A percentile compares a stretch with the other conserved stretches of the same genome.
Conservation (phyloP, 208 protist genomes). For the Leishmania braziliensis region DNA sequence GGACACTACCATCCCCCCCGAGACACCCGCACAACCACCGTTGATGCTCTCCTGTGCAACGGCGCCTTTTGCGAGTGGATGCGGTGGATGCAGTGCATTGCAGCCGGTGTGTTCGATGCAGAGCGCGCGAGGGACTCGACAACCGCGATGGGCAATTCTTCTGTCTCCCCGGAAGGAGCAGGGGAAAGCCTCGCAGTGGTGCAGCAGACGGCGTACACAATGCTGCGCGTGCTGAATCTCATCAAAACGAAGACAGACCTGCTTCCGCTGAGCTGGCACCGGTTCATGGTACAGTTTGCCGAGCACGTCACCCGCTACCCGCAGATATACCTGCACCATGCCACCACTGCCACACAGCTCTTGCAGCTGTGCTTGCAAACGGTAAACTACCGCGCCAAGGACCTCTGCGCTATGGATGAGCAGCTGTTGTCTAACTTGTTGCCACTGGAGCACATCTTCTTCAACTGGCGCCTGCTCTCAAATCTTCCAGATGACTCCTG, state of each 20-base stretch:
- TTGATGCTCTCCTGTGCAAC: conserved; percentile 49
- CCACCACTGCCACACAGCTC: conserved; percentile 21
- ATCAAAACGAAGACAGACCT: conserved; percentile 39
- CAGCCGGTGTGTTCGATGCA: conserved; percentile 3
- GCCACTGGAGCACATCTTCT: conserved; percentile 56
- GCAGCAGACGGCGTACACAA: conserved; percentile 17
- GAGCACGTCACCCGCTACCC: conserved; percentile 35
- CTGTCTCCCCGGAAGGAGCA: not conserved
- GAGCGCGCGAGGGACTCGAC: not conserved
- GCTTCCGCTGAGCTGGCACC: conserved; percentile 36
- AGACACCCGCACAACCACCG: conserved; percentile 28
- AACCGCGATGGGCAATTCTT: not conserved
- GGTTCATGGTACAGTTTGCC: conserved; percentile 39
- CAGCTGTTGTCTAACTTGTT: conserved; percentile 17
- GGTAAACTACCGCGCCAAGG: conserved; percentile 16
- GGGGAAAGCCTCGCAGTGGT: not conserved
- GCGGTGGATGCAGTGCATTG: conserved; percentile 49
- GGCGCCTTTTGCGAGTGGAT: conserved; percentile 60
- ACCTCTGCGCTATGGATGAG: conserved; percentile 8
- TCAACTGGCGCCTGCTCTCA: conserved; percentile 58
- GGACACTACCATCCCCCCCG: conserved; percentile 39
- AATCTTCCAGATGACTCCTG: conserved; percentile 36
- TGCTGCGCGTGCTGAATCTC: conserved; percentile 38
- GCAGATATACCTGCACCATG: conserved; percentile 35
- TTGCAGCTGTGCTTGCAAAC: conserved; percentile 29